These are phyloP conservation scores for Otatea glauca DNA, from an alignment of 176 grass and related monocot genomes.

Conservation along the genomic window DNA sequence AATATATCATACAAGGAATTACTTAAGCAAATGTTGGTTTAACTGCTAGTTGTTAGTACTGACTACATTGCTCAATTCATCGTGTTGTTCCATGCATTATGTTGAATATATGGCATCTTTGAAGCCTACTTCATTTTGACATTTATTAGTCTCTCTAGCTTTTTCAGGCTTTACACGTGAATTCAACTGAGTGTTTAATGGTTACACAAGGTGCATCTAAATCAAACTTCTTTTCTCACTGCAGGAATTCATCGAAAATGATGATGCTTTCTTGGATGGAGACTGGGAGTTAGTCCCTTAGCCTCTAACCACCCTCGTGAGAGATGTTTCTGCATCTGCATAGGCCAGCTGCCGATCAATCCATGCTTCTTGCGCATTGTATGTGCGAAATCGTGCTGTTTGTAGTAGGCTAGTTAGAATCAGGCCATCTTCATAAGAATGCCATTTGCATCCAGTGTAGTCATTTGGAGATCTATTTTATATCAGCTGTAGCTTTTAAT, in stretches of 20 bases:
- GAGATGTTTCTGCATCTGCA: not conserved
- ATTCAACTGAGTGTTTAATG: not conserved
- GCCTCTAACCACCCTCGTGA: not conserved
- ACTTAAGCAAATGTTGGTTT: not conserved
- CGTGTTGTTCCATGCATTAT: not conserved
- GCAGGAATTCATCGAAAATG: slow-evolving; percentile 4
- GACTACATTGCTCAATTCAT: not conserved
- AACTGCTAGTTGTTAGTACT: not conserved
- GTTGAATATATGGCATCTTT: not conserved
- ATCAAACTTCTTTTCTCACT: not conserved
- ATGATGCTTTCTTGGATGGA: not conserved
- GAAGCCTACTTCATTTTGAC: not conserved
- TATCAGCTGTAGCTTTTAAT: not conserved
- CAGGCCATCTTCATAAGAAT: slow-evolving; percentile 9
- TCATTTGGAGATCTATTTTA: slow-evolving; percentile 4
- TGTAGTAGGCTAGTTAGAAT: slow-evolving; percentile 31
- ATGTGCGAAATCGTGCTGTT: not conserved
- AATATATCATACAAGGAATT: not conserved
- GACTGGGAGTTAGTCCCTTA: slow-evolving; percentile 9
- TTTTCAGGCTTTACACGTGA: not conserved
- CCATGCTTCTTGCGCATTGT: not conserved
- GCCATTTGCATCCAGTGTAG: not conserved
- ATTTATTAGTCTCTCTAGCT: not conserved
- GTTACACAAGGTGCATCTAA: not conserved
- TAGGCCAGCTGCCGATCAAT: not conserved